These are phyloP conservation scores for Zymoseptoria passerinii DNA, from an alignment of 2,329 filamentous ascomycete genomes.

Conservation along the genomic window DNA sequence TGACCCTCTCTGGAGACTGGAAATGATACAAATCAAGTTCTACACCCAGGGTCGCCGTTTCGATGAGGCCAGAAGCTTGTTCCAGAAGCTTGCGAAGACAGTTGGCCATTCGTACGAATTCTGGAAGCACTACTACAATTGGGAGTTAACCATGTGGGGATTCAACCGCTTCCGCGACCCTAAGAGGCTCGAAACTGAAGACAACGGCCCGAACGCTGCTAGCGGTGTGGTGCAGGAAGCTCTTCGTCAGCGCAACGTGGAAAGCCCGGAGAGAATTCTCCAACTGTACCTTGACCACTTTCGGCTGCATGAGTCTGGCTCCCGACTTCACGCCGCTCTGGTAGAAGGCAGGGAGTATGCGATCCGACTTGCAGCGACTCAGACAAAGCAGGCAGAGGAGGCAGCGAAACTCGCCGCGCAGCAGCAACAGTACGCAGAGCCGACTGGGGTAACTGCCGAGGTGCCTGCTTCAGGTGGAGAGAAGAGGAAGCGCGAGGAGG, in stretches of 20 bases:
- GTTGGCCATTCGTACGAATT: conserved; percentile 80
- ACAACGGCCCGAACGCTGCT: conserved; percentile 61
- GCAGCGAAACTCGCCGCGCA: conserved; percentile 45
- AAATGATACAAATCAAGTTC: conserved; percentile 88
- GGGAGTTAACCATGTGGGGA: conserved; percentile 72
- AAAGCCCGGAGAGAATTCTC: conserved; percentile 69
- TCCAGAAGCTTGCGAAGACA: conserved; percentile 57
- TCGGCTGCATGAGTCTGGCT: conserved; percentile 78
- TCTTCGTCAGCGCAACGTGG: conserved; percentile 52
- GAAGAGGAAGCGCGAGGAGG: conserved; percentile 69
- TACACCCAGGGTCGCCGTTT: conserved; percentile 73
- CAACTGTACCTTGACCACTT: conserved; percentile 71
- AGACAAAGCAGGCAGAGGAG: conserved; percentile 60
- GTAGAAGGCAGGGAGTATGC: conserved; percentile 63
- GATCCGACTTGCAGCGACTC: conserved; percentile 55
- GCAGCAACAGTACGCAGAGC: conserved; percentile 27
- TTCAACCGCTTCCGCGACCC: conserved; percentile 47
- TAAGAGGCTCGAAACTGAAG: conserved; percentile 41
- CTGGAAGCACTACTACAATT: conserved; percentile 85
- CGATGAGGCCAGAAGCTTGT: conserved; percentile 68
- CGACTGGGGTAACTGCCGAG: conserved; percentile 17
- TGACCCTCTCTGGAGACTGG: conserved; percentile 81
- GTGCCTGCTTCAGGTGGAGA: conserved; percentile 21
- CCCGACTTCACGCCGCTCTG: conserved; percentile 64
- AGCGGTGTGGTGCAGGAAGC: conserved; percentile 71